phyloP scores from a whole-genome alignment of 768 basidiomycete species.

The Mycena epipterygia region DNA sequence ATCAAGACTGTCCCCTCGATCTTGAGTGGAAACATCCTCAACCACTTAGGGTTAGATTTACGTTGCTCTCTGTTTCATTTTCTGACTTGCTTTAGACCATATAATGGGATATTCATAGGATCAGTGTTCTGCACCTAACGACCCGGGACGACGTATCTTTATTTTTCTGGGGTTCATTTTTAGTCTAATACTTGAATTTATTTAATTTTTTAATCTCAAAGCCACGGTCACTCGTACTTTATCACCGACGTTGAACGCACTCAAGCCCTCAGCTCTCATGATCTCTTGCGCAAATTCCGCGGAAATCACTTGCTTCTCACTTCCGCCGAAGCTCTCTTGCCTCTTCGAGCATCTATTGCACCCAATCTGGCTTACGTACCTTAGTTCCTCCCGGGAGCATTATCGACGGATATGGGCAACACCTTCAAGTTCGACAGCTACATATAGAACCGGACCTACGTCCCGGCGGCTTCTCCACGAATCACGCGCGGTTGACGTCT shows the following conservation, averaged over 20 bases:
- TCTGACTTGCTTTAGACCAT: constrained; percentile 20
- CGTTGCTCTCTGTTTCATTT: background rate
- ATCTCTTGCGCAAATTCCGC: background rate
- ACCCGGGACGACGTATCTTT: background rate
- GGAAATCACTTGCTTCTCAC: background rate
- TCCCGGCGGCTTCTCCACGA: background rate
- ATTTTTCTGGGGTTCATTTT: background rate
- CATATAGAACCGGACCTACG: background rate
- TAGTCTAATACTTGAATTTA: background rate
- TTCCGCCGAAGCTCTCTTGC: background rate
- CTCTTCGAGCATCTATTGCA: background rate
- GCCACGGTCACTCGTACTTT: background rate
- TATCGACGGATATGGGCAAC: too few species aligned
- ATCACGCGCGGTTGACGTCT: background rate
- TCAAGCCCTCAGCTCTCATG: background rate
- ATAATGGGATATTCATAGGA: constrained; percentile 59
- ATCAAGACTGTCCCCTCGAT: constrained; percentile 61
- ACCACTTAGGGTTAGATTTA: constrained; percentile 58
- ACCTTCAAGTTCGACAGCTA: too few species aligned
- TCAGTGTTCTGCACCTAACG: constrained; percentile 47
- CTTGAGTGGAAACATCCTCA: constrained; percentile 52
- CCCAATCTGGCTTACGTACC: background rate
- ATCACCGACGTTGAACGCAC: background rate
- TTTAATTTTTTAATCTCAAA: constrained; percentile 9
- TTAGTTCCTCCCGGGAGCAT: too few species aligned